These are phyloP conservation scores for Ephemerocybe angulata DNA, from an alignment of 768 basidiomycete genomes.

Conservation along the genomic window DNA sequence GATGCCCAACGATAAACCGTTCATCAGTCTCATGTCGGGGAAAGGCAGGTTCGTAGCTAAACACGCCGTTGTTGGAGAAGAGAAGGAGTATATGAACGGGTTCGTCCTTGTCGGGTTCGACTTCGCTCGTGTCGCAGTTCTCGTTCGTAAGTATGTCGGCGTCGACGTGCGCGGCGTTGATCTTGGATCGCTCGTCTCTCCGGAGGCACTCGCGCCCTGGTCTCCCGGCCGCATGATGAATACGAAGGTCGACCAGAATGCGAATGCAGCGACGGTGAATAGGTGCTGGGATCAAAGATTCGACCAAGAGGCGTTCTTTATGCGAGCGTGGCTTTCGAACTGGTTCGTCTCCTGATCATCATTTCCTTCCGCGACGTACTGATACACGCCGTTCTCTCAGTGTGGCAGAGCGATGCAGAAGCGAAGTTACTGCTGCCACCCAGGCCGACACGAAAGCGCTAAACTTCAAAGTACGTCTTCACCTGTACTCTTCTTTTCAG, in stretches of 20 bases:
- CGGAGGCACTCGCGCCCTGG: conserved; percentile 18
- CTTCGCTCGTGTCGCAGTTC: conserved; percentile 32
- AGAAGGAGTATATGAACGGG: not conserved
- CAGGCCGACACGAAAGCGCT: not conserved
- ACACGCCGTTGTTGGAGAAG: not conserved
- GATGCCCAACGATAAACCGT: not conserved
- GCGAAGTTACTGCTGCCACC: conserved; percentile 1
- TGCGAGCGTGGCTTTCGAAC: conserved; percentile 40
- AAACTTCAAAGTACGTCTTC: not conserved
- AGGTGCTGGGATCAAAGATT: conserved; percentile 26
- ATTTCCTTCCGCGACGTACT: not conserved
- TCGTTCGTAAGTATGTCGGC: conserved; percentile 24
- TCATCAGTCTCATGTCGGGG: not conserved
- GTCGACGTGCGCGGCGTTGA: conserved; percentile 34
- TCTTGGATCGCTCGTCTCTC: conserved; percentile 26
- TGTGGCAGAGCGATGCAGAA: conserved; percentile 14
- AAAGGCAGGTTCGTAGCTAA: conserved; percentile 1
- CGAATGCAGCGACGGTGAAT: conserved; percentile 18
- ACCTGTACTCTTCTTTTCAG: not conserved
- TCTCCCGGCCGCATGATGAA: conserved; percentile 25
- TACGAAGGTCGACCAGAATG: conserved; percentile 13
- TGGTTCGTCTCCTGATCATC: conserved; percentile 21
- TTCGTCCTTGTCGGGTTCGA: conserved; percentile 33
- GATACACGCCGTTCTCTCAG: conserved; percentile 12
- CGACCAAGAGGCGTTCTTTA: conserved; percentile 23